Conservation (phyloP, 352 stramenopile genomes). For the Globisporangium echinulatum region DNA sequence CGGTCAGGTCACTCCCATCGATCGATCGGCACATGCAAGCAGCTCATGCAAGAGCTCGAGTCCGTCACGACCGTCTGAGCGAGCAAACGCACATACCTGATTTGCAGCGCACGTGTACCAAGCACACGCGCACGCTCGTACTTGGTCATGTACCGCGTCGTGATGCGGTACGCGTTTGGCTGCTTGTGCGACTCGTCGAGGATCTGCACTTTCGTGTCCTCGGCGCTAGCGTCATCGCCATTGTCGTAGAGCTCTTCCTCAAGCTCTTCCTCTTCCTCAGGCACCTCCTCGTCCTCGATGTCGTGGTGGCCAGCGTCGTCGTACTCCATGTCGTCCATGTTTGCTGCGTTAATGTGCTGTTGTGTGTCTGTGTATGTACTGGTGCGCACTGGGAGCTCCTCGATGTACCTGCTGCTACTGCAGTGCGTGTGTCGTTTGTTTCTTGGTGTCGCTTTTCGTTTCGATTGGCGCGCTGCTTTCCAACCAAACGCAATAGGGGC, state of each 20-base stretch:
- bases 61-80: too few species aligned
- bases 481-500: slow-evolving; percentile 6
- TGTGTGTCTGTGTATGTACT: background rate
- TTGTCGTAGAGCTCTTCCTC: slow-evolving; percentile 70
- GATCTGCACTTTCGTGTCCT: slow-evolving; percentile 69
- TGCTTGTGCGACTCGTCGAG: slow-evolving; percentile 84
- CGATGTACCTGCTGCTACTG: too few species aligned
- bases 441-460: background rate
- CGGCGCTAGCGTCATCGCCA: slow-evolving; percentile 34
- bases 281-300: slow-evolving; percentile 80
- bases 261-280: slow-evolving; percentile 75
- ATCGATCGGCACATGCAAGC: too few species aligned
- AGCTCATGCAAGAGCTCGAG: too few species aligned
- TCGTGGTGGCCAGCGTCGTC: slow-evolving; percentile 69
- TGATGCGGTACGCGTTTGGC: slow-evolving; percentile 89
- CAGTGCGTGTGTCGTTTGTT: background rate
- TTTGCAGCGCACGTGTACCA: slow-evolving; percentile 97
- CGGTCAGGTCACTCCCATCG: too few species aligned
- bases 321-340: slow-evolving; percentile 85
- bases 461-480: slow-evolving; percentile 4
- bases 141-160: slow-evolving; percentile 99
- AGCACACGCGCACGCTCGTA: slow-evolving; percentile 98
- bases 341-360: slow-evolving; percentile 1
- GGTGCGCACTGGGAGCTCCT: too few species aligned
- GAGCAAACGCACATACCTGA: slow-evolving; percentile 60